Percentiles rank a stretch among this genome's conserved stretches.
Conservation (phyloP, 192 early-diverging fungal species). For the Coemansia sp. region DNA sequence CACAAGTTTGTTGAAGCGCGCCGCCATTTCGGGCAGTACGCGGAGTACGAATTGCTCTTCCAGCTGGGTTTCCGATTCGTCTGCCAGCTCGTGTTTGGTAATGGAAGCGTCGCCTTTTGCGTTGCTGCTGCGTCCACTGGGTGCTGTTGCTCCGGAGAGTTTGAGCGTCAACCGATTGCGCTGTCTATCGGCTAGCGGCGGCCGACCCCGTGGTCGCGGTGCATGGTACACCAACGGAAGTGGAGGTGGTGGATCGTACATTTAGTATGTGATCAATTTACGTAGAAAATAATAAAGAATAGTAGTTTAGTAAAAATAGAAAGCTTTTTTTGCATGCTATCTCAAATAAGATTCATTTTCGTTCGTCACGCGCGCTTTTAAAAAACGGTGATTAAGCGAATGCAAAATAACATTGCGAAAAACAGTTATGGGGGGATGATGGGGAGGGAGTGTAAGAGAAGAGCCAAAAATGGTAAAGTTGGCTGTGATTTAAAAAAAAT, state of each 20-base stretch:
- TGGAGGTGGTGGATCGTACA: not conserved
- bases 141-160: constrained; percentile 23
- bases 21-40: constrained; percentile 38
- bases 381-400: too few species aligned
- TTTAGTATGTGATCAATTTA: not conserved
- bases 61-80: constrained; percentile 19
- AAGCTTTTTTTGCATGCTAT: too few species aligned
- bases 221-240: not conserved
- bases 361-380: too few species aligned
- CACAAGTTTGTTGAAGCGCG: constrained; percentile 25
- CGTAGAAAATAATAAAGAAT: not conserved
- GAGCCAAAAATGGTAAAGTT: too few species aligned
- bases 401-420: too few species aligned
- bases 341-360: too few species aligned
- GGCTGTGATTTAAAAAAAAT: too few species aligned
- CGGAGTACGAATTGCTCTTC: constrained; percentile 50
- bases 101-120: not conserved
- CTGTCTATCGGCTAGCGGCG: constrained; percentile 46
- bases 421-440: too few species aligned
- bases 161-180: constrained; percentile 49
- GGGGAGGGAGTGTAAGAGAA: too few species aligned
- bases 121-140: constrained; percentile 23
- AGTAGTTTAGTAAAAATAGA: too few species aligned
- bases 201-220: constrained; percentile 47
- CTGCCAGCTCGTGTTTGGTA: not conserved